A percentile compares a stretch with the other conserved stretches of the same genome.
phyloP scores from a whole-genome alignment of 2,329 filamentous ascomycete species.

The Rosellinia necatrix region DNA sequence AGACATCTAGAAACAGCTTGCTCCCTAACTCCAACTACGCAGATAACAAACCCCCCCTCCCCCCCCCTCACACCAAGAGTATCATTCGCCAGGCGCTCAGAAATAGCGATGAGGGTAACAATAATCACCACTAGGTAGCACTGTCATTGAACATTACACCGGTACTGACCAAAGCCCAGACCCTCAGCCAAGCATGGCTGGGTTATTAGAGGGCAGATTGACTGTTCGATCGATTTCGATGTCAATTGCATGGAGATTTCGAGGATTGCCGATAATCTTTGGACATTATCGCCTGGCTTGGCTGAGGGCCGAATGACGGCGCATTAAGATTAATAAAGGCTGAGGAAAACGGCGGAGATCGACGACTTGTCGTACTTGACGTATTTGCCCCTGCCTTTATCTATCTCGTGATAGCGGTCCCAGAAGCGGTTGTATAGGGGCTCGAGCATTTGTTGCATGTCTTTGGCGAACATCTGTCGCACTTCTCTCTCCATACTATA shows the following conservation, averaged over 20 bases:
- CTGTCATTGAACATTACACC: background rate
- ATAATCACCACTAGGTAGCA: background rate
- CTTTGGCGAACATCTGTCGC: conserved; percentile 74
- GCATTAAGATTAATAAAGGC: conserved; percentile 48
- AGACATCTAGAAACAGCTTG: background rate
- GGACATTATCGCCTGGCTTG: background rate
- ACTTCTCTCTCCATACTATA: conserved; percentile 93
- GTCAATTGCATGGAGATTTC: background rate
- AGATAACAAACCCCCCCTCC: no score
- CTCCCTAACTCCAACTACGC: conserved; percentile 9
- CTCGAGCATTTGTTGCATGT: conserved; percentile 90
- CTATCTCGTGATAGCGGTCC: conserved; percentile 95
- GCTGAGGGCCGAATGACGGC: background rate
- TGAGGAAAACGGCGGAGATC: conserved; percentile 69
- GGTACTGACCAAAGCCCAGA: background rate
- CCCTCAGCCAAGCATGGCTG: background rate
- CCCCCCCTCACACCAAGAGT: no score
- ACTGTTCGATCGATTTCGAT: background rate
- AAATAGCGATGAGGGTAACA: background rate
- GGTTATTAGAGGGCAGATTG: background rate
- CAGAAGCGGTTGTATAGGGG: conserved; percentile 94
- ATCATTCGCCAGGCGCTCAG: conserved; percentile 13
- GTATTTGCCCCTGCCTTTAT: conserved; percentile 97
- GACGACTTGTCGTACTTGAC: conserved; percentile 93
- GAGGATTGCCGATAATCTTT: background rate